phyloP scores from a whole-genome alignment of 2,329 filamentous ascomycete species.

The Tympanopsis confertula region DNA sequence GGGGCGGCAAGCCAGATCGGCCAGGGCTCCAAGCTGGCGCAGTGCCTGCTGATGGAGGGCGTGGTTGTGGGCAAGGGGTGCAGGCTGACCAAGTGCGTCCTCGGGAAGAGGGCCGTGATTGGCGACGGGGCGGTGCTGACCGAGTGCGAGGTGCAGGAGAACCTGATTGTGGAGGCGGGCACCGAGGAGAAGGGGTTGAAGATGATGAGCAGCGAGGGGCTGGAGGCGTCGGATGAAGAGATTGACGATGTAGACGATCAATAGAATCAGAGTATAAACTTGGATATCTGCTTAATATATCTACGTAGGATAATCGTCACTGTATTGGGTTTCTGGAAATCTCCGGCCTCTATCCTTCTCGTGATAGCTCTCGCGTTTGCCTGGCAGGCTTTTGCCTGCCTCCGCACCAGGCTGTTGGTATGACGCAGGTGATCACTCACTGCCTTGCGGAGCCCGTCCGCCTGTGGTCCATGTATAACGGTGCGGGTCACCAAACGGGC shows the following conservation, averaged over 20 bases:
- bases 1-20: slow-evolving; percentile 80
- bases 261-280: no score
- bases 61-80: slow-evolving; percentile 74
- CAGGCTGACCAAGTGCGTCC: slow-evolving; percentile 75
- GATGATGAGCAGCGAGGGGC: slow-evolving; percentile 54
- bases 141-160: slow-evolving; percentile 88
- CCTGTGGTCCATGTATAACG: no score
- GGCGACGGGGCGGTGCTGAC: slow-evolving; percentile 73
- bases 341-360: no score
- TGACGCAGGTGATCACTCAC: no score
- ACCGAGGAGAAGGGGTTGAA: slow-evolving; percentile 59
- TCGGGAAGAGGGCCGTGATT: slow-evolving; percentile 70
- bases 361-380: no score
- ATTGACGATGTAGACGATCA: slow-evolving; percentile 34
- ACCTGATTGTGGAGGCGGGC: slow-evolving; percentile 70
- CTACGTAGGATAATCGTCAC: no score
- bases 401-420: no score
- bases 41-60: slow-evolving; percentile 87
- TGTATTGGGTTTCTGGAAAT: no score
- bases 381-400: no score
- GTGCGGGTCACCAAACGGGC: no score
- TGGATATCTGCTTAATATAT: no score
- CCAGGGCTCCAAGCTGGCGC: slow-evolving; percentile 72
- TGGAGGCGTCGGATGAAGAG: slow-evolving; percentile 53
- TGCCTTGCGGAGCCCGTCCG: no score